Conservation (phyloP, 331 rosid species). For the Ulmus americana region DNA sequence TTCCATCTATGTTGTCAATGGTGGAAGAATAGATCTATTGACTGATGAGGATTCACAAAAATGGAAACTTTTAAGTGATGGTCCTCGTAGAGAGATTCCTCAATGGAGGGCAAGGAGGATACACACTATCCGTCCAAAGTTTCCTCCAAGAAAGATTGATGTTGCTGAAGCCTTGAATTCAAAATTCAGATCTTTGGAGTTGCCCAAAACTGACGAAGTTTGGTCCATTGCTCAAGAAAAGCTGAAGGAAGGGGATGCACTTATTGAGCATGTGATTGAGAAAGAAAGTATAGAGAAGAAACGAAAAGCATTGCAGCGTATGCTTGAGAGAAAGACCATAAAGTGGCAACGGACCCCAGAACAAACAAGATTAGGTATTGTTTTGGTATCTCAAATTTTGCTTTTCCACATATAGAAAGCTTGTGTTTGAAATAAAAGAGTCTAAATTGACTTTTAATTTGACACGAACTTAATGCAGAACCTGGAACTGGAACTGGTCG, state of each 20-base stretch:
- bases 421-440: slow-evolving; percentile 5
- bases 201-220: slow-evolving; percentile 59
- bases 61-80: slow-evolving; percentile 68
- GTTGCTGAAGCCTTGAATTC: slow-evolving; percentile 51
- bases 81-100: slow-evolving; percentile 77
- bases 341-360: slow-evolving; percentile 53
- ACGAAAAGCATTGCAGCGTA: slow-evolving; percentile 57
- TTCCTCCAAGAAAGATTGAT: slow-evolving; percentile 63
- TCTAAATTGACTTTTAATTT: slow-evolving; percentile 21
- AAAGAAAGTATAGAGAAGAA: slow-evolving; percentile 57
- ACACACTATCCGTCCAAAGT: slow-evolving; percentile 50
- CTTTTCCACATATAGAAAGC: slow-evolving; percentile 16
- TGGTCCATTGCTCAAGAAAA: slow-evolving; percentile 75
- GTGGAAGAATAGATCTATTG: slow-evolving; percentile 70
- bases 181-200: slow-evolving; percentile 54
- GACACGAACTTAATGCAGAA: slow-evolving; percentile 47
- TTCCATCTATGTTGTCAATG: slow-evolving; percentile 50
- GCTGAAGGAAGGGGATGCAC: slow-evolving; percentile 60
- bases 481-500: slow-evolving; percentile 75
- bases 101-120: slow-evolving; percentile 82
- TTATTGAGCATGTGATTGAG: slow-evolving; percentile 55
- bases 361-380: slow-evolving; percentile 51
- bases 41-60: slow-evolving; percentile 56
- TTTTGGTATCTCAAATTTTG: slow-evolving; percentile 18
- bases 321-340: slow-evolving; percentile 42